phyloP scores from a whole-genome alignment of 768 basidiomycete species.

The Phlebiopsis gigantea region DNA sequence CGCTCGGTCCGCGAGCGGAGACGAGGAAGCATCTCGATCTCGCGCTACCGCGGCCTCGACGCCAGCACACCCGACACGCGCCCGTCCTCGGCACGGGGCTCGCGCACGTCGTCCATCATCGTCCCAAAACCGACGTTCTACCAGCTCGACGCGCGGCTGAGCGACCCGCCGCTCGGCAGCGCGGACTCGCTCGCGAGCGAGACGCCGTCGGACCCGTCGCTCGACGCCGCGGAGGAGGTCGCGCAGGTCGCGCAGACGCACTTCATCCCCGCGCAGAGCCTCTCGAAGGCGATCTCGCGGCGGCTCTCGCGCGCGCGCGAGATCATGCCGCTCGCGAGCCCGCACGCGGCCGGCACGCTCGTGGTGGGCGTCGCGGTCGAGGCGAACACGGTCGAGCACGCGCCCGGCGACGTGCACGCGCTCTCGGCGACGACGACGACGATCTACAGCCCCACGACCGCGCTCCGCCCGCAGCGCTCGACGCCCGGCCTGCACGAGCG shows the following conservation, averaged over 20 bases:
- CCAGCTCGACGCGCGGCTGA: slow-evolving; percentile 16
- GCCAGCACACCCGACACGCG: slow-evolving; percentile 6
- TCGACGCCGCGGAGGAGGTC: slow-evolving; percentile 15
- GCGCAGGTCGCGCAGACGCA: slow-evolving; percentile 13
- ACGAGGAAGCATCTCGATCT: slow-evolving; percentile 52
- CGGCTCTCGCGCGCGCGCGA: slow-evolving; percentile 23
- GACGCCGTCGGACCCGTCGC: slow-evolving; percentile 10
- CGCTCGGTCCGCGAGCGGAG: slow-evolving; percentile 22
- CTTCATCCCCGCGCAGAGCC: slow-evolving; percentile 20
- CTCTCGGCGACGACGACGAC: slow-evolving; percentile 10
- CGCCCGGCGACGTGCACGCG: slow-evolving; percentile 11
- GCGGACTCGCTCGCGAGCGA: slow-evolving; percentile 25
- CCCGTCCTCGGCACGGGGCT: slow-evolving; percentile 16
- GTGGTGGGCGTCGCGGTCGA: slow-evolving; percentile 24
- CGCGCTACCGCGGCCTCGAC: slow-evolving; percentile 42
- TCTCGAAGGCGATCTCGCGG: slow-evolving; percentile 24
- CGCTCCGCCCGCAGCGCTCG: slow-evolving; percentile 14
- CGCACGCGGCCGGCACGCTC: slow-evolving; percentile 10
- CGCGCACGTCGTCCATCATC: slow-evolving; percentile 19
- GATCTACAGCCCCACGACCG: slow-evolving; percentile 4
- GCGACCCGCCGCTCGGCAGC: slow-evolving; percentile 13
- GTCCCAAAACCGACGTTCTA: slow-evolving; percentile 22
- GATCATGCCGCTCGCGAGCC: slow-evolving; percentile 7
- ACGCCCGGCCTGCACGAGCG: slow-evolving; percentile 9
- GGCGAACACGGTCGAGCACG: slow-evolving; percentile 22